Evolutionary conservation across 2,329 filamentous ascomycete species (phyloP), one percentile per base, ranked within the genome.

Genomic region (Thielaviopsis cerberus): DNA sequence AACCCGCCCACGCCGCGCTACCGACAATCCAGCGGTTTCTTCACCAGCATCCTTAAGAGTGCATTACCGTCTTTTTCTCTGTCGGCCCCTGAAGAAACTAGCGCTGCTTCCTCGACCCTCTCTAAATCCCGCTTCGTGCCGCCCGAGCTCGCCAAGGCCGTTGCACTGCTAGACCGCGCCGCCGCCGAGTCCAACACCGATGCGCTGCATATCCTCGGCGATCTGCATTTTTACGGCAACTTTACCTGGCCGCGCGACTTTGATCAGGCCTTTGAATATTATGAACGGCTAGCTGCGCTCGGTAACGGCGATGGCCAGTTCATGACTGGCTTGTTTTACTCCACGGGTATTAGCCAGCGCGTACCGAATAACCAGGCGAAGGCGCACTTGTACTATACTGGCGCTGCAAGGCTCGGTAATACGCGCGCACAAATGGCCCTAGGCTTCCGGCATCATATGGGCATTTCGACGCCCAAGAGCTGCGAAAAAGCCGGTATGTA

Each of bases 211-310:
- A 75, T 94, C 17, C 77, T 98, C 24, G 92, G 88, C 20, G 88
- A 98, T 68, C 84, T 98, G 77, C 95, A 94, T 73, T 97, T 97
- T 70, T 89, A 92, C 66, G 92, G 92, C 67, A 96, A 97, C 70
- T 94, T 85, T 70, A 86, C 87, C 23, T 79, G 96, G 66, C 90
- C 91, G 1, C 79, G 84, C 63, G 82, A 96, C 67, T 88, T 95
- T 64, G 75, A 79, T 30, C 76, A 80, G 53, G 88, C 92, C 0
- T 95, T 94, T 67, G 75, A 79, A 63, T 79, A 88, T 72, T 98
- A 97, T 70, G 76, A 86, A 62, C 76, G 83, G 61, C 77, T 98
- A 57, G 88, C 91, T 2, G 76, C 77, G 20, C 69, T 83, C 60
- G 92, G 91, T 51, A 97, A 98, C 69, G 85, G 81, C 63, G 94